Evolutionary conservation across 441 rosid species (phyloP).

Genomic region (Aleurites moluccanus): DNA sequence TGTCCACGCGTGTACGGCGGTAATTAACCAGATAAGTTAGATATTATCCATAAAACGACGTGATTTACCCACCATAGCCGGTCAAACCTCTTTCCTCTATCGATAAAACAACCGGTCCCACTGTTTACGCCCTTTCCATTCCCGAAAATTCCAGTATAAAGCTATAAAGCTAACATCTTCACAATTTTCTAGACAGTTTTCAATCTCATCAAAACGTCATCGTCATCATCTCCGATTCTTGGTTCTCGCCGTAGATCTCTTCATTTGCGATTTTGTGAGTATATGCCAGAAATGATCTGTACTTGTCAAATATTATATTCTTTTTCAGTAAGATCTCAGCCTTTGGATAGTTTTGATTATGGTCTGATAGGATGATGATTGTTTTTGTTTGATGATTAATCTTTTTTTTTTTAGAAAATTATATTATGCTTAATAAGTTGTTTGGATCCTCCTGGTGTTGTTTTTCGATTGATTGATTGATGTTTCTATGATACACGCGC

Average conservation of each 20-base stretch:
- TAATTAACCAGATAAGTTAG: not conserved
- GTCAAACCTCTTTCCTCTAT: constrained; percentile 28
- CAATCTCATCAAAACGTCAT: constrained; percentile 29
- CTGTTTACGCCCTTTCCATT: constrained; percentile 34
- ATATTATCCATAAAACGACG: constrained; percentile 7
- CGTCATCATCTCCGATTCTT: constrained; percentile 12
- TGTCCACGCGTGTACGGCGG: not conserved
- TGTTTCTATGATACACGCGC: not conserved
- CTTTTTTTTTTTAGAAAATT: not conserved
- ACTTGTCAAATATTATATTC: not conserved
- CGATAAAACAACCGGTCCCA: constrained; percentile 30
- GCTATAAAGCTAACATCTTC: not conserved
- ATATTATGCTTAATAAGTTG: not conserved
- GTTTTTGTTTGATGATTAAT: not conserved
- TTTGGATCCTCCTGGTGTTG: not conserved
- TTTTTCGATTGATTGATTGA: not conserved
- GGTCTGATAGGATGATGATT: constrained; percentile 9
- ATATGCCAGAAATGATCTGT: not conserved
- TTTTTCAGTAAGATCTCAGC: constrained; percentile 8
- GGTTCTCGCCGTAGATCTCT: constrained; percentile 30
- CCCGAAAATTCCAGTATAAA: constrained; percentile 11
- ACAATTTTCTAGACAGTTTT: constrained; percentile 28
- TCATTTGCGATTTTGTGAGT: constrained; percentile 23
- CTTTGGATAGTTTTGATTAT: constrained; percentile 13
- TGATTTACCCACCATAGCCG: constrained; percentile 37